Conservation (phyloP, 2,329 filamentous ascomycete genomes). For the Ceratocystis cacaofunesta region DNA sequence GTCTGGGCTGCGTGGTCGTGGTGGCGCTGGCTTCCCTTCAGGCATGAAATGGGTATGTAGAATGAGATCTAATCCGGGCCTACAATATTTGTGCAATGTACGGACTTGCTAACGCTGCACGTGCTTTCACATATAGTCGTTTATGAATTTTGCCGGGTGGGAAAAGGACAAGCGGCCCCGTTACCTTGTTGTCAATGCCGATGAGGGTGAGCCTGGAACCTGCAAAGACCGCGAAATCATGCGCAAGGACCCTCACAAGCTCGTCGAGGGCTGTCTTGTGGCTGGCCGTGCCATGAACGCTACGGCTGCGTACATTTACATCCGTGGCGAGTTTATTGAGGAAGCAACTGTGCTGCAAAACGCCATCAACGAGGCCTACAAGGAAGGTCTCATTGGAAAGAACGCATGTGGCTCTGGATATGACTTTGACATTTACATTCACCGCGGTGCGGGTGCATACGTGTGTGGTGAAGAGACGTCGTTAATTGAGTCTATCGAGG, state of each 20-base stretch:
- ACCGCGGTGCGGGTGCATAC: constrained; percentile 94
- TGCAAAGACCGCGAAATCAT: constrained; percentile 99
- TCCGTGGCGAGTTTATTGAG: constrained; percentile 94
- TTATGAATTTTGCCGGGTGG: constrained; percentile 99
- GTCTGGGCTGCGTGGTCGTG: constrained; percentile 85
- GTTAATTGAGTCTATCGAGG: constrained; percentile 93
- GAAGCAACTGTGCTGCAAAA: constrained; percentile 87
- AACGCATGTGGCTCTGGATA: constrained; percentile 95
- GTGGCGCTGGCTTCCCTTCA: constrained; percentile 94
- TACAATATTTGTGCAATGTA: neutral
- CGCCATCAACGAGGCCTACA: constrained; percentile 95
- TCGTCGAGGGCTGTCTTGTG: constrained; percentile 90
- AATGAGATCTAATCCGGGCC: neutral
- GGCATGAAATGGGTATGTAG: constrained; percentile 91
- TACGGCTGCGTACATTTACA: constrained; percentile 97
- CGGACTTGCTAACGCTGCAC: neutral
- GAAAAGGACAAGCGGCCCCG: constrained; percentile 93
- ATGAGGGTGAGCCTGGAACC: constrained; percentile 95
- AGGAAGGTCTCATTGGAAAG: constrained; percentile 88
- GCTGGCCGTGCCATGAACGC: constrained; percentile 98
- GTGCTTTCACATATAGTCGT: constrained; percentile 46
- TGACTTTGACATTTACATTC: constrained; percentile 93
- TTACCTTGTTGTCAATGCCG: constrained; percentile 95
- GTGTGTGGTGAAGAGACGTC: constrained; percentile 98
- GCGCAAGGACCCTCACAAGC: constrained; percentile 99